phyloP scores from a whole-genome alignment of 2,329 filamentous ascomycete species.

The Aspergillus sclerotialis region DNA sequence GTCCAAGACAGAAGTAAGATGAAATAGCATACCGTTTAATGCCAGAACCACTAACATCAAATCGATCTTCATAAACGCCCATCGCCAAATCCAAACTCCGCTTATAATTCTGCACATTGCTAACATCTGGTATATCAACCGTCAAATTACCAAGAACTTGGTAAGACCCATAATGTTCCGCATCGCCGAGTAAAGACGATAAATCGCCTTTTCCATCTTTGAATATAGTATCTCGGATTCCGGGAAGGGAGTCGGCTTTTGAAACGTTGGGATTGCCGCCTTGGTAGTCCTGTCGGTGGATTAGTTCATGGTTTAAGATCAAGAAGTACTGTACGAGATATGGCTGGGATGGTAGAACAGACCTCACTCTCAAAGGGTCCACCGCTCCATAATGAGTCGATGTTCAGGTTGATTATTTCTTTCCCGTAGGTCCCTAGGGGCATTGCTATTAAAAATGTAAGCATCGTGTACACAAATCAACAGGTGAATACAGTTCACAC shows the following conservation, averaged over 20 bases:
- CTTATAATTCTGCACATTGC: conserved; percentile 7
- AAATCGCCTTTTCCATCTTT: conserved; percentile 15
- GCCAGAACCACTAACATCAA: background rate
- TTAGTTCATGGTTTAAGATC: too few species aligned
- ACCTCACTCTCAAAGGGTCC: conserved; percentile 17
- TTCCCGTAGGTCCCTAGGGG: conserved; percentile 8
- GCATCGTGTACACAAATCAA: background rate
- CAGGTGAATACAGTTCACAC: background rate
- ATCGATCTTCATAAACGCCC: conserved; percentile 5
- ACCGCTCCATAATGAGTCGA: conserved; percentile 21
- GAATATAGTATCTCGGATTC: conserved; percentile 13
- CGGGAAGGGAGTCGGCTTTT: conserved; percentile 10
- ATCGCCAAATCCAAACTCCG: conserved; percentile 10
- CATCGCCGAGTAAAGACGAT: conserved; percentile 8
- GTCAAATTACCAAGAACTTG: conserved; percentile 17
- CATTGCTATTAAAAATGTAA: conserved; percentile 7
- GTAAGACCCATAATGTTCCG: conserved; percentile 14
- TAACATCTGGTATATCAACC: conserved; percentile 8
- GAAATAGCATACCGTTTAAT: conserved; percentile 2
- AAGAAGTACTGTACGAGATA: too few species aligned
- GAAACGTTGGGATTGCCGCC: conserved; percentile 13
- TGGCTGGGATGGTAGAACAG: too few species aligned
- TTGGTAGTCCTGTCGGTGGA: conserved; percentile 8
- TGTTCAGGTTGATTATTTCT: conserved; percentile 15
- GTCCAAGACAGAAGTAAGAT: too few species aligned